A percentile compares a stretch with the other conserved stretches of the same genome.
phyloP scores from a whole-genome alignment of 2,329 filamentous ascomycete genomes.

The Gaeumannomyces tritici region DNA sequence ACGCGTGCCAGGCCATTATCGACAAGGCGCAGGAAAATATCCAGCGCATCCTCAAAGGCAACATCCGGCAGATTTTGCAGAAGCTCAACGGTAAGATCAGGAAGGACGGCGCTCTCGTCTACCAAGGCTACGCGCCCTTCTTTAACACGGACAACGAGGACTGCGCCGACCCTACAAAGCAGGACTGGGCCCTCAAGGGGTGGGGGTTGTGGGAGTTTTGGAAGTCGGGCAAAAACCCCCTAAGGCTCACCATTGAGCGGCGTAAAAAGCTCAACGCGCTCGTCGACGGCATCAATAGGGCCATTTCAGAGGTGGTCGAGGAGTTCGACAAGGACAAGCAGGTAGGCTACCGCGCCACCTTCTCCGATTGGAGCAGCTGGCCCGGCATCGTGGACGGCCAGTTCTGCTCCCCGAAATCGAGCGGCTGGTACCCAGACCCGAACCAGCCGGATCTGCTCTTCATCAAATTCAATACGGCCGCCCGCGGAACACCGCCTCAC shows the following conservation, averaged over 20 bases:
- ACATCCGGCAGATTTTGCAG: conserved; percentile 16
- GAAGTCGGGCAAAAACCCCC: not conserved
- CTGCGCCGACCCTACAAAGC: conserved; percentile 9
- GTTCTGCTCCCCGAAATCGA: conserved; percentile 16
- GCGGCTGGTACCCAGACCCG: conserved; percentile 18
- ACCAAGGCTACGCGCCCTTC: conserved; percentile 20
- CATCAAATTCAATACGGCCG: conserved; percentile 18
- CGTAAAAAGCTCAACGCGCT: conserved; percentile 20
- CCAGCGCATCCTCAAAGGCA: conserved; percentile 16
- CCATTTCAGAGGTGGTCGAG: conserved; percentile 16
- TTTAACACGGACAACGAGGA: conserved; percentile 19
- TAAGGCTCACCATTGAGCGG: conserved; percentile 59
- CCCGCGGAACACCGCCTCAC: not conserved
- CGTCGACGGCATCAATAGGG: conserved; percentile 16
- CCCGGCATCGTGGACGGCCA: conserved; percentile 18
- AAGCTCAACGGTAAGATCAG: conserved; percentile 19
- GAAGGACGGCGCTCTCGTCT: conserved; percentile 18
- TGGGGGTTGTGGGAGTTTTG: not conserved
- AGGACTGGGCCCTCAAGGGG: conserved; percentile 1
- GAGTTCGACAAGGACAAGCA: conserved; percentile 9
- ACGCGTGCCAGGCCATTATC: conserved; percentile 11
- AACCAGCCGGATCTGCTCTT: conserved; percentile 21
- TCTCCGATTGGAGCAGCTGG: conserved; percentile 22
- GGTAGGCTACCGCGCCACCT: conserved; percentile 13
- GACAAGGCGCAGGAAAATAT: conserved; percentile 17